phyloP scores from a whole-genome alignment of 192 early-diverging fungal species.

The Oehlia diaphana region DNA sequence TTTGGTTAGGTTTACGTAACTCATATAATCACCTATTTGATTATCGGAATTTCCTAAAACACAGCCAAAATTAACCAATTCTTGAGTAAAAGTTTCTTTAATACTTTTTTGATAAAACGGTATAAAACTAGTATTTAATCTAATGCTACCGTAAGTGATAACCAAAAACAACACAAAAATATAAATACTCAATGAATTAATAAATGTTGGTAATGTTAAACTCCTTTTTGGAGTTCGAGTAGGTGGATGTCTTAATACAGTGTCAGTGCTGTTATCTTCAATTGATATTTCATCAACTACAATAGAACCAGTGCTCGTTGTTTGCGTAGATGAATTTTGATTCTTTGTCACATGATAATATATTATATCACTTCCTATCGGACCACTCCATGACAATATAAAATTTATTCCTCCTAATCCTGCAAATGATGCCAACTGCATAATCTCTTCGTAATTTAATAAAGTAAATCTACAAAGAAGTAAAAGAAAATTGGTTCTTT shows the following conservation, averaged over 20 bases:
- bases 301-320: background rate
- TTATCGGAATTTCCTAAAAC: background rate
- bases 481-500: background rate
- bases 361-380: background rate
- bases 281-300: background rate
- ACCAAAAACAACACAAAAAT: constrained; percentile 1
- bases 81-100: background rate
- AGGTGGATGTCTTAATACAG: background rate
- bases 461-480: background rate
- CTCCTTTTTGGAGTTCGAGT: background rate
- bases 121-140: background rate
- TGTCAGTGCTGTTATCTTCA: background rate
- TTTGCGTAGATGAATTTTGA: background rate
- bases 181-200: background rate
- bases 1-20: constrained; percentile 25
- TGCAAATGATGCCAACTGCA: constrained; percentile 17
- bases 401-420: constrained; percentile 22
- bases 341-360: background rate
- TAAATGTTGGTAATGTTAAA: background rate
- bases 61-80: constrained; percentile 13
- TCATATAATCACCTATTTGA: background rate
- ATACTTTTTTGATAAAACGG: constrained; percentile 23
- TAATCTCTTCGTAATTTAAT: background rate
- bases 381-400: constrained; percentile 15
- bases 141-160: constrained; percentile 11